A percentile compares a stretch with the other conserved stretches of the same genome.
Evolutionary conservation across 2,329 filamentous ascomycete genomes (phyloP).

Genomic region (Pyrenochaeta sp.): DNA sequence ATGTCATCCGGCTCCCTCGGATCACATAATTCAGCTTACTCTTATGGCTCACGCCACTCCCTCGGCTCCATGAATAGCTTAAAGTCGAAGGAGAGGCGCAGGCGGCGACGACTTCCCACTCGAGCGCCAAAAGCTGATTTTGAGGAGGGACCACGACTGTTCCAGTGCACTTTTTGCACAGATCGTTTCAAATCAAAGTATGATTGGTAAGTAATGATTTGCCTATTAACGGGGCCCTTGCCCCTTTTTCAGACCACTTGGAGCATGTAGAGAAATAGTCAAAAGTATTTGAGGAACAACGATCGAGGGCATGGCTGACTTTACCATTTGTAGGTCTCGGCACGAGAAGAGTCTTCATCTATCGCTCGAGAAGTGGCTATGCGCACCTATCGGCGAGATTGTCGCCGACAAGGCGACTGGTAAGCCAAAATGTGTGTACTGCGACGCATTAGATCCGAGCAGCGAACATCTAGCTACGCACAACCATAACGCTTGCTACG

Average conservation of each 20-base stretch:
- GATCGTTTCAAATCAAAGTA: slow-evolving; percentile 53
- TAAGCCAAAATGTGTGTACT: slow-evolving; percentile 66
- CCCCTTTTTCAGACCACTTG: background rate
- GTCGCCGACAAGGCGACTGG: slow-evolving; percentile 66
- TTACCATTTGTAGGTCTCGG: slow-evolving; percentile 45
- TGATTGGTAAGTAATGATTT: slow-evolving; percentile 40
- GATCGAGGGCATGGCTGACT: background rate
- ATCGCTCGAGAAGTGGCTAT: slow-evolving; percentile 58
- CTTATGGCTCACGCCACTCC: slow-evolving; percentile 64
- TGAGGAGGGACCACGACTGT: slow-evolving; percentile 35
- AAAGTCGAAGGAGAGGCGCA: slow-evolving; percentile 64
- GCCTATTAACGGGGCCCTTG: background rate
- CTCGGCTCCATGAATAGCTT: slow-evolving; percentile 65
- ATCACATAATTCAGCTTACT: slow-evolving; percentile 65
- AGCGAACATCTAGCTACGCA: slow-evolving; percentile 66
- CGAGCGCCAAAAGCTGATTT: slow-evolving; percentile 41
- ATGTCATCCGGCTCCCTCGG: slow-evolving; percentile 63
- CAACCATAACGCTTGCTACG: slow-evolving; percentile 70
- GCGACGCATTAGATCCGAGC: slow-evolving; percentile 62
- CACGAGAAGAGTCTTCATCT: slow-evolving; percentile 52
- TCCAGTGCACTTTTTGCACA: slow-evolving; percentile 52
- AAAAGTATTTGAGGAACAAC: too few species aligned
- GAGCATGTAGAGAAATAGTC: too few species aligned
- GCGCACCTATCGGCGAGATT: slow-evolving; percentile 65
- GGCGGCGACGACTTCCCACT: slow-evolving; percentile 60